Conservation (phyloP, 164 flowering plant genomes). For the Platanus orientalis region DNA sequence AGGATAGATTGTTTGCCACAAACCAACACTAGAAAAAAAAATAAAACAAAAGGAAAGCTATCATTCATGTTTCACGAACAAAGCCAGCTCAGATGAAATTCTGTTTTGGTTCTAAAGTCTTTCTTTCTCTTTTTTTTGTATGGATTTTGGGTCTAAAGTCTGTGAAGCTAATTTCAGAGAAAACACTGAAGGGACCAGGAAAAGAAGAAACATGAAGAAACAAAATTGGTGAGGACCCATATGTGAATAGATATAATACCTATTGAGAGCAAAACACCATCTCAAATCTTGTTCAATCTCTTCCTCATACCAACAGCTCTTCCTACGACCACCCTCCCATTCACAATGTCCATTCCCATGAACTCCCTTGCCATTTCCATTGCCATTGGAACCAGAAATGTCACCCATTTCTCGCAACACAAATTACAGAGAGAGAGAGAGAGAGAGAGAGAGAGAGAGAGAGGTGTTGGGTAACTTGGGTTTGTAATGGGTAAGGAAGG, state of each 20-base stretch:
- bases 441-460: slow-evolving; percentile 7
- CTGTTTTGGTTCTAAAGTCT: too few species aligned
- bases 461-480: background rate
- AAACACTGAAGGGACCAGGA: background rate
- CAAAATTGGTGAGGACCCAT: background rate
- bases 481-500: background rate
- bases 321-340: slow-evolving; percentile 43
- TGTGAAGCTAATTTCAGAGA: too few species aligned
- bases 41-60: background rate
- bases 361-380: slow-evolving; percentile 32
- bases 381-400: slow-evolving; percentile 41
- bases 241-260: slow-evolving; percentile 29
- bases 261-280: slow-evolving; percentile 87
- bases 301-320: slow-evolving; percentile 96
- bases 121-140: too few species aligned
- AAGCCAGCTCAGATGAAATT: too few species aligned
- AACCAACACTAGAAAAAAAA: background rate
- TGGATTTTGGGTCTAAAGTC: background rate
- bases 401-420: slow-evolving; percentile 47
- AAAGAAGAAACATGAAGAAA: background rate
- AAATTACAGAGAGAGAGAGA: slow-evolving; percentile 10
- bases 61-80: too few species aligned
- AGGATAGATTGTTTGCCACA: background rate
- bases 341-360: slow-evolving; percentile 32
- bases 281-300: slow-evolving; percentile 79